Evolutionary conservation across 2,329 filamentous ascomycete genomes (phyloP).

Genomic region (Fusarium marasasianum): DNA sequence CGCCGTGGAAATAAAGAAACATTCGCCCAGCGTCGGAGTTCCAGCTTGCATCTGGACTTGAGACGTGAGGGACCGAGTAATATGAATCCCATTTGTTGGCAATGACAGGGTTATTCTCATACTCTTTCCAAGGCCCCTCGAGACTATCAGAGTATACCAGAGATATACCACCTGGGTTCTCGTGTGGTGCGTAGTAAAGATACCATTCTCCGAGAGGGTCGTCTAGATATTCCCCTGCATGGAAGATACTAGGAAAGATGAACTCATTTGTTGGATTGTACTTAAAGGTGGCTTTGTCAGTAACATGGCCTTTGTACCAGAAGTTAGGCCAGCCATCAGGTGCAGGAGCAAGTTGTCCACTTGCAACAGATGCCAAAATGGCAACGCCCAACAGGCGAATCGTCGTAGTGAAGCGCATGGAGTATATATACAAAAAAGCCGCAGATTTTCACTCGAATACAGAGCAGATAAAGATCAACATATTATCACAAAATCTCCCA

Average conservation of each 20-base stretch:
- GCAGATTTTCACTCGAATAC: too few relatives aligned
- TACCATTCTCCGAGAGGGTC: slow-evolving; percentile 39
- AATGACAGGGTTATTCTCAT: slow-evolving; percentile 6
- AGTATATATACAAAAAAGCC: not conserved
- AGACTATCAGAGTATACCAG: slow-evolving; percentile 34
- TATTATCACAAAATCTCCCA: rapidly evolving
- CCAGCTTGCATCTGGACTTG: slow-evolving; percentile 23
- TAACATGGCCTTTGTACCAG: slow-evolving; percentile 33
- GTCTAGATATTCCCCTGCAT: slow-evolving; percentile 32
- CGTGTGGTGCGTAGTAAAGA: slow-evolving; percentile 43
- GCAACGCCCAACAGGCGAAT: not conserved
- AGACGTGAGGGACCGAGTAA: slow-evolving; percentile 28
- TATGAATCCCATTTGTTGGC: slow-evolving; percentile 9
- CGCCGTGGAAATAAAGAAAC: slow-evolving; percentile 29
- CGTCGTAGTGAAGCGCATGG: not conserved
- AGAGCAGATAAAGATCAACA: not conserved
- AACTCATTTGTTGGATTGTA: slow-evolving; percentile 43
- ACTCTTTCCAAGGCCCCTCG: slow-evolving; percentile 23
- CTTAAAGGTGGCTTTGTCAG: slow-evolving; percentile 27
- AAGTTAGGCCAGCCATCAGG: slow-evolving; percentile 37
- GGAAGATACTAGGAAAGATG: slow-evolving; percentile 41
- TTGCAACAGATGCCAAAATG: not conserved
- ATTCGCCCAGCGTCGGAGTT: not conserved
- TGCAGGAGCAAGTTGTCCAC: slow-evolving; percentile 2
- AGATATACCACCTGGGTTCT: slow-evolving; percentile 38